Evolutionary conservation across 2,329 filamentous ascomycete genomes (phyloP).

Genomic region (Cladosporium oxysporum): DNA sequence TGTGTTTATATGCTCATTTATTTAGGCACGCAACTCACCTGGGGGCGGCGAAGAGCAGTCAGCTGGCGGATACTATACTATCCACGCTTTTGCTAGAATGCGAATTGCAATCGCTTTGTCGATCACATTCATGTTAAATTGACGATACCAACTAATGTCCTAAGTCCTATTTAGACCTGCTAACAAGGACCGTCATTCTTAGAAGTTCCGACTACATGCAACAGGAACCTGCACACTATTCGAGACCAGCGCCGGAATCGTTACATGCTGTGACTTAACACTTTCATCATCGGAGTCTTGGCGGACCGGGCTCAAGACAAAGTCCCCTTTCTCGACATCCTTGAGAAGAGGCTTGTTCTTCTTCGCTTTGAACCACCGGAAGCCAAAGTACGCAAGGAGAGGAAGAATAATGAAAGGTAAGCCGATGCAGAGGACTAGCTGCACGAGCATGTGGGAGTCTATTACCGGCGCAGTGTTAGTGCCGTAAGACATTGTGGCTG

Average conservation of each 20-base stretch:
- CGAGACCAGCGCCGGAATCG: neutral
- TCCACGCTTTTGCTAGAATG: no score
- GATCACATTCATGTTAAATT: no score
- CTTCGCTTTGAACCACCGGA: neutral
- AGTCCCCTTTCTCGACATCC: neutral
- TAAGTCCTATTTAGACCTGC: no score
- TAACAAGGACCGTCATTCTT: no score
- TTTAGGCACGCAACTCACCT: no score
- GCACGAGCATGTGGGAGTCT: neutral
- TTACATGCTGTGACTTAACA: neutral
- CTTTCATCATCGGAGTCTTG: neutral
- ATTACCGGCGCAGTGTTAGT: neutral
- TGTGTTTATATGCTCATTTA: no score
- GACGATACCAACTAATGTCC: no score
- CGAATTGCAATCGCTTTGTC: no score
- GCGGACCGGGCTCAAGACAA: no score
- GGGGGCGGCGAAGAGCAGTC: no score
- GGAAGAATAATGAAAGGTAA: slow-evolving; percentile 6
- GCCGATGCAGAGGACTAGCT: slow-evolving; percentile 8
- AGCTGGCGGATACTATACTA: no score
- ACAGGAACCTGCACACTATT: slow-evolving; percentile 13
- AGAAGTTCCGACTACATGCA: neutral
- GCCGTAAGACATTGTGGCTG: neutral
- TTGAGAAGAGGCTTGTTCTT: neutral
- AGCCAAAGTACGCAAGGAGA: neutral